Evolutionary conservation across 2,329 filamentous ascomycete species (phyloP).

Genomic region (Sphaerulina vaccinii): DNA sequence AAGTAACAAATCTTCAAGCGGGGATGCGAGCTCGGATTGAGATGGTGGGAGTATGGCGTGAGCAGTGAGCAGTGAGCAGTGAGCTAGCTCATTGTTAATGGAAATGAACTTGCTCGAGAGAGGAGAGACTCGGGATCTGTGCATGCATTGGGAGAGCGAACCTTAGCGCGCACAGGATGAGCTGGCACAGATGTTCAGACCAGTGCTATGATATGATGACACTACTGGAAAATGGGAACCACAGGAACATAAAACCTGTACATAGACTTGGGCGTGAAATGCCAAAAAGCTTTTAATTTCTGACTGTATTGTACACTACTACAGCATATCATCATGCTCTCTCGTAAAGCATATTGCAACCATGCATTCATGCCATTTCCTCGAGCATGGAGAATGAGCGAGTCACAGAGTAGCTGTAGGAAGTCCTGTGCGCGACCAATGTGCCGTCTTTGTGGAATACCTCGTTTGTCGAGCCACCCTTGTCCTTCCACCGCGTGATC

Average conservation of each 20-base stretch:
- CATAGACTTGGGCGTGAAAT: background rate
- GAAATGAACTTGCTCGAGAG: no score
- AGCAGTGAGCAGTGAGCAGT: background rate
- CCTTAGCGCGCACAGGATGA: no score
- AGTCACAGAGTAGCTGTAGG: no score
- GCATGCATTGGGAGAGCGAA: no score
- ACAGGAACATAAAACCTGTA: background rate
- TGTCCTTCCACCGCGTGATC: no score
- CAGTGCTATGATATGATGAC: background rate
- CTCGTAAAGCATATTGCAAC: background rate
- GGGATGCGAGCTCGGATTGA: conserved; percentile 5
- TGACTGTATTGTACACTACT: background rate
- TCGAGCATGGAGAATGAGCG: no score
- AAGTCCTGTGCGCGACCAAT: no score
- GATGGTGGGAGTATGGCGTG: background rate
- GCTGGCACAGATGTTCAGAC: no score
- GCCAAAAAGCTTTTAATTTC: background rate
- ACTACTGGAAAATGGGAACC: background rate
- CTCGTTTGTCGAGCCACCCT: no score
- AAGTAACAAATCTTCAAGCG: conserved; percentile 6
- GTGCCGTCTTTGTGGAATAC: no score
- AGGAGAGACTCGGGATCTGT: no score
- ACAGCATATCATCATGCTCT: background rate
- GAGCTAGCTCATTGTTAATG: background rate
- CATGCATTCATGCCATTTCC: background rate